Conservation (phyloP, 352 stramenopile species). For the Poterioochromonas sp. region DNA sequence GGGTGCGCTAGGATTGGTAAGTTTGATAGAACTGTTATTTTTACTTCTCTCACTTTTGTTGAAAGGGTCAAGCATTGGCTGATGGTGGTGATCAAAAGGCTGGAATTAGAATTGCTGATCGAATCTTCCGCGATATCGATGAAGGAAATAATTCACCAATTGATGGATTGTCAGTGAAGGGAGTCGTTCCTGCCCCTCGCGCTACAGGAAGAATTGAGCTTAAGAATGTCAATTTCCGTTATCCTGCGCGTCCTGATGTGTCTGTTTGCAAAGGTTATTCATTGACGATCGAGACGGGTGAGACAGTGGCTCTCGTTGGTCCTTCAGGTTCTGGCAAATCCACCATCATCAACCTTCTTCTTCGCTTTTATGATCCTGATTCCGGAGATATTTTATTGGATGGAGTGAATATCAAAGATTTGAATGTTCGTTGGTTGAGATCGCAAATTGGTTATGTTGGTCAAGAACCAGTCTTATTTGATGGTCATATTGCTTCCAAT, state of each 20-base stretch:
- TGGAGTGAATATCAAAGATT: slow-evolving; percentile 75
- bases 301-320: not conserved
- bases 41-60: no score
- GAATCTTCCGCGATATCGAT: not conserved
- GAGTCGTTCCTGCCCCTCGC: not conserved
- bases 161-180: not conserved
- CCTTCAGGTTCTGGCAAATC: slow-evolving; percentile 47
- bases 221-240: not conserved
- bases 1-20: not conserved
- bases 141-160: not conserved
- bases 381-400: slow-evolving; percentile 74
- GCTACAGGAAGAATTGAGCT: not conserved
- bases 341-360: slow-evolving; percentile 84
- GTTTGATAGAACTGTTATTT: no score
- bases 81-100: not conserved
- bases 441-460: slow-evolving; percentile 57
- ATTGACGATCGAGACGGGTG: not conserved
- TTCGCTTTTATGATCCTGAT: slow-evolving; percentile 90
- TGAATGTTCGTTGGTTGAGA: slow-evolving; percentile 51
- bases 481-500: slow-evolving; percentile 91
- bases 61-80: not conserved
- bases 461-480: slow-evolving; percentile 85
- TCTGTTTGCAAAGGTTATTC: not conserved
- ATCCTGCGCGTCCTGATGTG: not conserved
- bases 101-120: not conserved